Percentiles rank a stretch among this genome's conserved stretches.
phyloP scores from a whole-genome alignment of 139 green algal species.

The Chlorella sp. region DNA sequence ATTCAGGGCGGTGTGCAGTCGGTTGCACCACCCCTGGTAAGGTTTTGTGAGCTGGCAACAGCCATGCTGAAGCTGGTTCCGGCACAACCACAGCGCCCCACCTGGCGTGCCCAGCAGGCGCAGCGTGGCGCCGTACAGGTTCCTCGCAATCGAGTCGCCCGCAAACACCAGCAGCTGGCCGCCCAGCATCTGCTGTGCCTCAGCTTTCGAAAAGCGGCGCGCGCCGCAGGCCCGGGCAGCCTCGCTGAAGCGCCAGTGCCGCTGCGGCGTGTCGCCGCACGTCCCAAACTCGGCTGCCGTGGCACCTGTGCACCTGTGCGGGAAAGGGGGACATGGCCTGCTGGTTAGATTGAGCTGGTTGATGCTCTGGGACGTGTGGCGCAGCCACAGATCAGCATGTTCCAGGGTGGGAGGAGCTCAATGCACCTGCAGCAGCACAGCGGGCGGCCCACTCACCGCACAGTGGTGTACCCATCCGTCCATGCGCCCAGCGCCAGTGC shows the following conservation, averaged over 20 bases:
- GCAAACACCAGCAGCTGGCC: constrained; percentile 31
- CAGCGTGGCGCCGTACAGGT: constrained; percentile 20
- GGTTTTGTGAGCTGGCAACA: no score
- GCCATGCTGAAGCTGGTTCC: no score
- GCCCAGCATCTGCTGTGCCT: background rate
- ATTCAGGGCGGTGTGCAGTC: no score
- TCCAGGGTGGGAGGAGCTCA: background rate
- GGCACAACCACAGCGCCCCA: background rate
- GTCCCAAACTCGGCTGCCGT: background rate
- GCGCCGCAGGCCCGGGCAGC: constrained; percentile 17
- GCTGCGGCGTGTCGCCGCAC: constrained; percentile 9
- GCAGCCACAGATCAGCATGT: background rate
- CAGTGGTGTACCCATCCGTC: constrained; percentile 3
- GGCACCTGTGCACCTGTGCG: background rate
- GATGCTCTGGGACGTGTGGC: no score
- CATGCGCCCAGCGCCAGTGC: background rate
- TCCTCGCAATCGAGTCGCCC: constrained; percentile 21
- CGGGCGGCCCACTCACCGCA: background rate
- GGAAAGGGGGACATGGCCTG: no score
- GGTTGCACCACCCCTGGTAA: no score
- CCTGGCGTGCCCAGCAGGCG: constrained; percentile 29
- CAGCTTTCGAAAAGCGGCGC: background rate
- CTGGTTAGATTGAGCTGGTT: no score
- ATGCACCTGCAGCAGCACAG: background rate
- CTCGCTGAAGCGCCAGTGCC: constrained; percentile 17